Evolutionary conservation across 495 filamentous ascomycete species (phyloP).

Genomic region (Daldinia childiae): DNA sequence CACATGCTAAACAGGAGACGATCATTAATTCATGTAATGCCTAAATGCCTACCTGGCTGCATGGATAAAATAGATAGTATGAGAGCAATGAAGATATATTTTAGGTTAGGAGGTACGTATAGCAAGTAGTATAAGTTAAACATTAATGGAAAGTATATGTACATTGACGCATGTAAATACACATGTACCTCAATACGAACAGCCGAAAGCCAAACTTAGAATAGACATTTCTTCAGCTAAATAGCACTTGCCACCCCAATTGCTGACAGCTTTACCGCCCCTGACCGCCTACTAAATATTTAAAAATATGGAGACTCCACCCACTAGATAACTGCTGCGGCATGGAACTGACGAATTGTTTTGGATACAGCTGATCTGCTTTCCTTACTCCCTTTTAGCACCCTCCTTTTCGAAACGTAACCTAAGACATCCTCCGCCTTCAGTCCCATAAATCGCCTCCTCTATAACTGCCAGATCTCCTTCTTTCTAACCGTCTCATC

Average conservation of each 20-base stretch:
- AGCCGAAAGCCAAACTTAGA: slow-evolving; percentile 9
- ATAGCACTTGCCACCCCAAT: slow-evolving; percentile 22
- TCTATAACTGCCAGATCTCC: slow-evolving; percentile 24
- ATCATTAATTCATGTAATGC: not conserved
- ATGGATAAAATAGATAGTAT: too few relatives aligned
- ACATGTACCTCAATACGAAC: not conserved
- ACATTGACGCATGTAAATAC: not conserved
- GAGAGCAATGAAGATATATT: too few relatives aligned
- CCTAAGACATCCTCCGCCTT: slow-evolving; percentile 41
- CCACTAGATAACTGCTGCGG: slow-evolving; percentile 38
- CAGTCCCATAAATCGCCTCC: slow-evolving; percentile 39
- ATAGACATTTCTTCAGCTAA: slow-evolving; percentile 1
- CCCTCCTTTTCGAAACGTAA: slow-evolving; percentile 45
- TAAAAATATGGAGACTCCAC: slow-evolving; percentile 1
- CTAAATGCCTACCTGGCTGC: too few relatives aligned
- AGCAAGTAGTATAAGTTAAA: too few relatives aligned
- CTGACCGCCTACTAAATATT: slow-evolving; percentile 28
- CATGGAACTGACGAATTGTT: slow-evolving; percentile 38
- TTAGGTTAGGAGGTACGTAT: too few relatives aligned
- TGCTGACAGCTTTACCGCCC: slow-evolving; percentile 30
- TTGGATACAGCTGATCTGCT: slow-evolving; percentile 15
- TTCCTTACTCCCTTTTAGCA: slow-evolving; percentile 17
- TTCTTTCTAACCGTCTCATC: slow-evolving; percentile 2
- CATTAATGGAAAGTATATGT: not conserved
- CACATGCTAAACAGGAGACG: not conserved